phyloP scores from a whole-genome alignment of 2,329 filamentous ascomycete genomes.

The Diaporthe amygdali region DNA sequence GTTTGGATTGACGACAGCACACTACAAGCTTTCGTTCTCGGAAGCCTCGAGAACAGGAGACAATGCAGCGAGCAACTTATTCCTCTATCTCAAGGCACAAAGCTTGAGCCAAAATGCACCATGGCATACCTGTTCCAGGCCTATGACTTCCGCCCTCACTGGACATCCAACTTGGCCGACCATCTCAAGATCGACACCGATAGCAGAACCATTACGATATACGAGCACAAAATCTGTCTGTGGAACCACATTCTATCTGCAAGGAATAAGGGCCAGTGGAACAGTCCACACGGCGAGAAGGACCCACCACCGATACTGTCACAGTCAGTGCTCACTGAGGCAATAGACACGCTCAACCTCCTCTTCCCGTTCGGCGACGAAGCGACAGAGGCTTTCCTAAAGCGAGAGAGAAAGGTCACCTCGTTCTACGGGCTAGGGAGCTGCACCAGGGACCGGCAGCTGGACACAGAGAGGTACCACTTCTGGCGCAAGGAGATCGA shows the following conservation, averaged over 20 bases:
- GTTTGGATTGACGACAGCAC: neutral
- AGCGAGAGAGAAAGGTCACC: conserved; percentile 16
- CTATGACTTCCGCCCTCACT: conserved; percentile 26
- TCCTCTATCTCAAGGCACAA: no score
- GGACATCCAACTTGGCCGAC: conserved; percentile 29
- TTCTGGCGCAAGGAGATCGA: conserved; percentile 4
- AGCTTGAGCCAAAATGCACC: neutral
- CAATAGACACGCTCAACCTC: conserved; percentile 31
- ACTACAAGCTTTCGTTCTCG: neutral
- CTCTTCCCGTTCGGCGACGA: conserved; percentile 28
- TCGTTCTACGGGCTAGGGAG: conserved; percentile 22
- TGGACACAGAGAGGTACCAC: neutral
- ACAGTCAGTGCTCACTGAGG: conserved; percentile 26
- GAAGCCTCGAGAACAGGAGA: neutral
- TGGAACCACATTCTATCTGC: conserved; percentile 23
- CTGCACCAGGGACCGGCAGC: neutral
- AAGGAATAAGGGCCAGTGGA: no score
- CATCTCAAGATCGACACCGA: conserved; percentile 30
- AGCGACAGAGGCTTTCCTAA: conserved; percentile 21
- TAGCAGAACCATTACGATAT: conserved; percentile 27
- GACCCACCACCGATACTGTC: neutral
- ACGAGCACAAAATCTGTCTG: conserved; percentile 31
- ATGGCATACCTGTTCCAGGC: neutral
- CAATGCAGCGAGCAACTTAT: neutral
- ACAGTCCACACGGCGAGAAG: neutral